Percentiles rank a stretch among this genome's conserved stretches.
Conservation (phyloP, 441 rosid species). For the Dalechampia spathulata region DNA sequence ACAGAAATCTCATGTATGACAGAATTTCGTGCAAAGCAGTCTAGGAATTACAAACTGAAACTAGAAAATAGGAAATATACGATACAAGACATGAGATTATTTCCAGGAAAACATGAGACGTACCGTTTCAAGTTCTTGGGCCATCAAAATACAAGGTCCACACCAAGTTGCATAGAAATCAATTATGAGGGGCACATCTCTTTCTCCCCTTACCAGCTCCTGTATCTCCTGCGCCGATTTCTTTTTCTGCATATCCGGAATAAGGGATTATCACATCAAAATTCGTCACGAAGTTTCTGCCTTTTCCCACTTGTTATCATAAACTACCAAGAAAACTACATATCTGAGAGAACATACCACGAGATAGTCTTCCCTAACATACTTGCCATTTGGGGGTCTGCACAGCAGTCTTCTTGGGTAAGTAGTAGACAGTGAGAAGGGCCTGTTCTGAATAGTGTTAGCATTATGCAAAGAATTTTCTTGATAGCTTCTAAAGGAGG, state of each 20-base stretch:
- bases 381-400: constrained; percentile 58
- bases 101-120: neutral
- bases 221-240: constrained; percentile 68
- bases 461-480: constrained; percentile 24
- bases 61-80: neutral
- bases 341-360: constrained; percentile 42
- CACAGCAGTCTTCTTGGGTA: constrained; percentile 56
- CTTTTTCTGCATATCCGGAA: constrained; percentile 45
- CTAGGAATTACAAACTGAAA: too few relatives aligned
- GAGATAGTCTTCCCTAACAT: constrained; percentile 75
- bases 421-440: constrained; percentile 35
- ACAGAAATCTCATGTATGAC: too few relatives aligned
- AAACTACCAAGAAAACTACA: neutral
- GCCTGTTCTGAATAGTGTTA: constrained; percentile 11
- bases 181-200: constrained; percentile 63
- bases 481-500: constrained; percentile 23
- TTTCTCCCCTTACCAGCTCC: constrained; percentile 74
- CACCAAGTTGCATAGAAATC: constrained; percentile 98
- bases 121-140: constrained; percentile 94
- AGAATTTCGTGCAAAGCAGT: too few relatives aligned
- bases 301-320: neutral
- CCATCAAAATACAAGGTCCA: constrained; percentile 92
- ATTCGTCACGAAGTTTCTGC: neutral
- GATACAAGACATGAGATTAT: neutral
- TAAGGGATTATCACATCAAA: constrained; percentile 10